Percentiles rank a stretch among this genome's conserved stretches.
phyloP scores from a whole-genome alignment of 208 protist species.

The Strigomonas galati region DNA sequence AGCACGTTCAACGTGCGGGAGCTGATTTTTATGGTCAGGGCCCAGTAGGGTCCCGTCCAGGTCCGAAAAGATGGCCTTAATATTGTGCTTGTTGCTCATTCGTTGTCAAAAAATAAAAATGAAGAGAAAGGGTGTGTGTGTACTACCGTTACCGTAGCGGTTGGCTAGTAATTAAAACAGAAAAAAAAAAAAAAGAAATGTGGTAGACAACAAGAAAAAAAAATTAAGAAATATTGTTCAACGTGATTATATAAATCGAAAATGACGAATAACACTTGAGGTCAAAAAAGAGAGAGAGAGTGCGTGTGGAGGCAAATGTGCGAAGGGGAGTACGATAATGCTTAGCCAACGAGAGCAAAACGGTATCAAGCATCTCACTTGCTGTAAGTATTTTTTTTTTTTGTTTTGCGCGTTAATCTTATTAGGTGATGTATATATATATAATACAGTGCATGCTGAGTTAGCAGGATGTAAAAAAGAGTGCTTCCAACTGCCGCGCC shows the following conservation, averaged over 20 bases:
- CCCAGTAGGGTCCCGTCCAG: slow-evolving; percentile 59
- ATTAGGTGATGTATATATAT: not conserved
- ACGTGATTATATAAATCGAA: not conserved
- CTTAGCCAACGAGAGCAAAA: slow-evolving; percentile 2
- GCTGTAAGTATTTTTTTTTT: slow-evolving; percentile 2
- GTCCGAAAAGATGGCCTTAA: slow-evolving; percentile 25
- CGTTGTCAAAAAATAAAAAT: slow-evolving; percentile 2
- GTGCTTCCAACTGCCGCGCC: slow-evolving; percentile 25
- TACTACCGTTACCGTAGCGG: not conserved
- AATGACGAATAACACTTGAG: not conserved
- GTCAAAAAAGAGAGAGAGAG: not conserved
- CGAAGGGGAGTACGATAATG: not conserved
- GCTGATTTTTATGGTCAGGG: slow-evolving; percentile 18
- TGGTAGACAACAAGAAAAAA: slow-evolving; percentile 9
- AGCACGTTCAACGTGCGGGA: slow-evolving; percentile 34
- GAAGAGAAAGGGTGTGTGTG: not conserved
- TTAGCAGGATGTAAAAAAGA: slow-evolving; percentile 16
- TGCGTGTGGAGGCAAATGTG: not conserved
- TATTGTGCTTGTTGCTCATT: not conserved
- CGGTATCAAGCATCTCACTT: slow-evolving; percentile 3
- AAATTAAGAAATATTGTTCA: not conserved
- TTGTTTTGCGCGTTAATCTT: not conserved
- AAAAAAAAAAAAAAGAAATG: slow-evolving; percentile 4
- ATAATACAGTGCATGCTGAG: not conserved
- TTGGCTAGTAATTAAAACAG: not conserved